Base-by-base conservation (phyloP, 2,329 filamentous ascomycete species). In the Dryadomyces sulphureus region DNA sequence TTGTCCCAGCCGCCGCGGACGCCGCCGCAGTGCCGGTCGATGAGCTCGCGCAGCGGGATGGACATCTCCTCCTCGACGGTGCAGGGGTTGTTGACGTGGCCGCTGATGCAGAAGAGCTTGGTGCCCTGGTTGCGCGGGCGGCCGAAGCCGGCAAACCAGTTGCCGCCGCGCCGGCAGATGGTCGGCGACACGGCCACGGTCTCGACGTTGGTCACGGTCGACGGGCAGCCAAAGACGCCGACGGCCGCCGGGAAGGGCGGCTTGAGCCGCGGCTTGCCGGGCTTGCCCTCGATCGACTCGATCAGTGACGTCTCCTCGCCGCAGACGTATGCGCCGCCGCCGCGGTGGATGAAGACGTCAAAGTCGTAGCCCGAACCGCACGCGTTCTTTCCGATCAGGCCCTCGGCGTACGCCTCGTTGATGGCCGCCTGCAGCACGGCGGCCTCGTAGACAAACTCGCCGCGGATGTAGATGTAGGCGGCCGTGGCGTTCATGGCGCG, bases 31-130 rank as follows among this genome's bases (percentile, higher is more conserved):
- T 98, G 92, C 70, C 87, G 92, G 53, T 98, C 92, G 57, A 98
- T 96, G 52, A 98, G 79, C 66, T 98, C 92, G 39, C 85, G 82
- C 50, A 98, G 78, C 38, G 92, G 84, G 55, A 98, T 98, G 45
- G 86, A 94, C 92, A 98, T 98, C 69, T 98, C 92, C 69, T 98
- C 92, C 66, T 98, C 92, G 50, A 98, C 92, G 1, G 92, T 96
- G 65, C 79, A 87, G 46, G 92, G 92, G 72, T 96, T 93, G 76
- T 98, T 98, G 70, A 98, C 92, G 65, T 96, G 87, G 24, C 92
- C 92, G 46, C 90, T 96, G 62, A 98, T 96, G 65, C 89, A 95
- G 73, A 84, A 98, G 38, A 98, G 83, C 74, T 98, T 98, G 53
- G 92, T 98, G 58, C 92, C 92, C 57, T 87, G 77, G 69, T 98